Evolutionary conservation across 129 eudicot genomes (phyloP).

Genomic region (Artemisia tridentata): DNA sequence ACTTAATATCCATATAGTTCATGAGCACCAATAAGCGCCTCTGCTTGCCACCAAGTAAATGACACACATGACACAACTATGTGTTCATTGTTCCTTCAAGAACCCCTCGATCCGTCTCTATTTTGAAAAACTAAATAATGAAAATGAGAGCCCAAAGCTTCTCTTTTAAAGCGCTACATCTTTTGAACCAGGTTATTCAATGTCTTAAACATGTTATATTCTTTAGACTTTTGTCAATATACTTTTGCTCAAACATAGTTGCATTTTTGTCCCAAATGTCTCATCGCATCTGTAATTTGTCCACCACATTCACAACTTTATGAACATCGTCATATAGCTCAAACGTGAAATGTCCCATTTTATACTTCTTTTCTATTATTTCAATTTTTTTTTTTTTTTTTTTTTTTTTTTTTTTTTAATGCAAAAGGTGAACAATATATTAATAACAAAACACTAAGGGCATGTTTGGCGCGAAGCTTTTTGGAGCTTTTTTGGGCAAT

Average conservation of each 20-base stretch:
- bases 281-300: not conserved
- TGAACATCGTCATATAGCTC: not conserved
- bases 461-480: no score
- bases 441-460: no score
- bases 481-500: no score
- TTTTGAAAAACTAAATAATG: not conserved
- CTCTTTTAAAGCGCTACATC: not conserved
- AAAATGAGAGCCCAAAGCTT: not conserved
- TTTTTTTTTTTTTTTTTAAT: no score
- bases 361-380: not conserved
- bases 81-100: no score
- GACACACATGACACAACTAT: no score
- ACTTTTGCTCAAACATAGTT: not conserved
- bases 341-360: not conserved
- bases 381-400: no score
- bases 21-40: no score
- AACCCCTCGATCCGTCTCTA: no score
- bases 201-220: conserved; percentile 2
- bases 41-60: no score
- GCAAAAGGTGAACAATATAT: no score
- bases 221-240: not conserved
- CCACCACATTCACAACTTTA: not conserved
- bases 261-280: not conserved
- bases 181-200: not conserved
- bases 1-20: no score